Percentiles rank a stretch among this genome's conserved stretches.
phyloP scores from a whole-genome alignment of 2,329 filamentous ascomycete species.

The Sarocladium oryzae region DNA sequence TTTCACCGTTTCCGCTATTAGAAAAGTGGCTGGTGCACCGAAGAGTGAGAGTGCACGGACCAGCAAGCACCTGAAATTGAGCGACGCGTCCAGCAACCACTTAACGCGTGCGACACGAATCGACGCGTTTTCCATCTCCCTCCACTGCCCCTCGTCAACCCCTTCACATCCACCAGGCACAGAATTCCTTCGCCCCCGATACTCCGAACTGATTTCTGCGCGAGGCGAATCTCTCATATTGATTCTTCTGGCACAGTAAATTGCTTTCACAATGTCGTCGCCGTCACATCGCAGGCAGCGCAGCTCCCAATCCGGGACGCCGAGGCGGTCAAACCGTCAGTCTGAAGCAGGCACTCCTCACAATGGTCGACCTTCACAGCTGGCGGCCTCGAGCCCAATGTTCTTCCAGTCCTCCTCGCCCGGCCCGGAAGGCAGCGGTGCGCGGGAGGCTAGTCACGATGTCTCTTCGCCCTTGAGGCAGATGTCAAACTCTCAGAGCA shows the following conservation, averaged over 20 bases:
- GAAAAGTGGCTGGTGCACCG: not conserved
- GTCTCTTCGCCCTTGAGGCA: conserved; percentile 50
- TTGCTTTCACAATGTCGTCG: conserved; percentile 31
- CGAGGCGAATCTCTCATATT: not conserved
- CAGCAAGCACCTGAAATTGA: conserved; percentile 12
- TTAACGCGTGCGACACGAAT: conserved; percentile 30
- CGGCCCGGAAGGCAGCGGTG: not conserved
- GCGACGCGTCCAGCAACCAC: conserved; percentile 23
- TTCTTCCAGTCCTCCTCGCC: conserved; percentile 57
- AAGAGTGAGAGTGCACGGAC: conserved; percentile 23
- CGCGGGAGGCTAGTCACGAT: conserved; percentile 21
- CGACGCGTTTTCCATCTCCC: conserved; percentile 18
- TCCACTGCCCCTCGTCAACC: conserved; percentile 17
- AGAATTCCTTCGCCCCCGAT: conserved; percentile 5
- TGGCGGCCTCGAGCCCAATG: conserved; percentile 72
- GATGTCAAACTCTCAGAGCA: conserved; percentile 52
- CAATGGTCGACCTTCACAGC: conserved; percentile 36
- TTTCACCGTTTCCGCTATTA: conserved; percentile 22
- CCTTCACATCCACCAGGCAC: conserved; percentile 5
- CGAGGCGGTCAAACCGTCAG: conserved; percentile 35
- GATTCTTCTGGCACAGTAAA: not conserved
- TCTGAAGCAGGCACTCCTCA: conserved; percentile 36
- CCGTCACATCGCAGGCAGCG: conserved; percentile 40
- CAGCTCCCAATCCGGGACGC: conserved; percentile 44
- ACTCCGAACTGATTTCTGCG: not conserved